Evolutionary conservation across 495 filamentous ascomycete species (phyloP).

Genomic region (Talaromyces stipitatus): DNA sequence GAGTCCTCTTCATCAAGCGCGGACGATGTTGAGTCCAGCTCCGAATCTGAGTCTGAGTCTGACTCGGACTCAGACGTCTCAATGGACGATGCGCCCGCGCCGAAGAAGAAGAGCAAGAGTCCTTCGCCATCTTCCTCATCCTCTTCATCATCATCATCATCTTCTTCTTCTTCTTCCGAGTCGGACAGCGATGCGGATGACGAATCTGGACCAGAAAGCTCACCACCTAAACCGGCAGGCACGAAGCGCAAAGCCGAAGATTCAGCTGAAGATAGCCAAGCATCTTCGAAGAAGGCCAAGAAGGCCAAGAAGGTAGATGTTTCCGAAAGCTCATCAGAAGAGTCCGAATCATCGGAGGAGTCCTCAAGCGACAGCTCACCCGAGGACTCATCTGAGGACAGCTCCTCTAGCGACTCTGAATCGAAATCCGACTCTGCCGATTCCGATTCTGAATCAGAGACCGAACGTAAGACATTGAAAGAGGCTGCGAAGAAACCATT

Average conservation of each 20-base stretch:
- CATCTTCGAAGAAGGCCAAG: constrained; percentile 22
- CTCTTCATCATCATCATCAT: constrained; percentile 38
- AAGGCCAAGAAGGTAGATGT: constrained; percentile 35
- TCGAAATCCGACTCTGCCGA: constrained; percentile 9
- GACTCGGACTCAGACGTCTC: constrained; percentile 44
- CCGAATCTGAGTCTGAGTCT: constrained; percentile 11
- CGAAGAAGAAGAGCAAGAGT: constrained; percentile 15
- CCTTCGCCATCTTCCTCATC: constrained; percentile 40
- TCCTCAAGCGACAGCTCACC: constrained; percentile 26
- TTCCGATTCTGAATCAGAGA: constrained; percentile 26
- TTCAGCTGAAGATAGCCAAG: constrained; percentile 26
- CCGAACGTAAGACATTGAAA: constrained; percentile 33
- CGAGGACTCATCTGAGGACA: constrained; percentile 30
- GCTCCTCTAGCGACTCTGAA: constrained; percentile 24
- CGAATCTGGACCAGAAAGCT: constrained; percentile 40
- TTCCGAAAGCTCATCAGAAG: constrained; percentile 12
- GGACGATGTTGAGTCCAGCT: not conserved
- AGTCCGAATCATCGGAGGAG: constrained; percentile 20
- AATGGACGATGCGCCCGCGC: constrained; percentile 47
- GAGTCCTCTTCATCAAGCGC: not conserved
- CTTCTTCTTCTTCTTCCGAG: constrained; percentile 40
- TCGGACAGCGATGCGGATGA: constrained; percentile 59
- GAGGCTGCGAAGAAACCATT: constrained; percentile 47
- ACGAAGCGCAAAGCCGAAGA: constrained; percentile 58
- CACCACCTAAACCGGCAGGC: constrained; percentile 29